Evolutionary conservation across 495 filamentous ascomycete species (phyloP).

Genomic region (Daldinia caldariorum): DNA sequence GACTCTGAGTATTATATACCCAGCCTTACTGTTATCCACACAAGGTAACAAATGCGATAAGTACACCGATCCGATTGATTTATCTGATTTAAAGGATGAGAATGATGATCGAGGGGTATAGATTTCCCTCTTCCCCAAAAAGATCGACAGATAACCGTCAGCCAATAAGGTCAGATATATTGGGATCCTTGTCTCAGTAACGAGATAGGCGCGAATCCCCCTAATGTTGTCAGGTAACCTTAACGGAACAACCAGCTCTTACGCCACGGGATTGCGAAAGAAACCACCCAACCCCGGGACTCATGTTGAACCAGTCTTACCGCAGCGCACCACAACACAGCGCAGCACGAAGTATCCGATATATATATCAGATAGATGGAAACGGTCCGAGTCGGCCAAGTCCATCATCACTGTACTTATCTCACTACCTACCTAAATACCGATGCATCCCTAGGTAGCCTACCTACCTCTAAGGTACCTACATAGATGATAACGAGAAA

Average conservation of each 20-base stretch:
- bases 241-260: background rate
- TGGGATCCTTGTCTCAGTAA: constrained; percentile 24
- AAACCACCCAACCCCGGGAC: background rate
- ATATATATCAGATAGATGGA: constrained; percentile 3
- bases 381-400: constrained; percentile 17
- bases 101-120: constrained; percentile 18
- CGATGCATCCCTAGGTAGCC: background rate
- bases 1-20: constrained; percentile 4
- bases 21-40: constrained; percentile 8
- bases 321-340: background rate
- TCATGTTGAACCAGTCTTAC: constrained; percentile 14
- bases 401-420: too few species aligned
- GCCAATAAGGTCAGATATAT: constrained; percentile 37
- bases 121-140: constrained; percentile 21
- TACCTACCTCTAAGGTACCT: background rate
- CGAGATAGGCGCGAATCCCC: constrained; percentile 31
- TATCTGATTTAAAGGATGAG: background rate
- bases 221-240: constrained; percentile 14
- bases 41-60: background rate
- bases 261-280: constrained; percentile 7
- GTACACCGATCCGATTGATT: background rate
- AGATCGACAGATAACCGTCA: constrained; percentile 42
- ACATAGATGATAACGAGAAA: constrained; percentile 16
- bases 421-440: too few species aligned
- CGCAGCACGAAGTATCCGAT: background rate